Evolutionary conservation across 2,329 filamentous ascomycete genomes (phyloP).

Genomic region (Penicillium sp.): DNA sequence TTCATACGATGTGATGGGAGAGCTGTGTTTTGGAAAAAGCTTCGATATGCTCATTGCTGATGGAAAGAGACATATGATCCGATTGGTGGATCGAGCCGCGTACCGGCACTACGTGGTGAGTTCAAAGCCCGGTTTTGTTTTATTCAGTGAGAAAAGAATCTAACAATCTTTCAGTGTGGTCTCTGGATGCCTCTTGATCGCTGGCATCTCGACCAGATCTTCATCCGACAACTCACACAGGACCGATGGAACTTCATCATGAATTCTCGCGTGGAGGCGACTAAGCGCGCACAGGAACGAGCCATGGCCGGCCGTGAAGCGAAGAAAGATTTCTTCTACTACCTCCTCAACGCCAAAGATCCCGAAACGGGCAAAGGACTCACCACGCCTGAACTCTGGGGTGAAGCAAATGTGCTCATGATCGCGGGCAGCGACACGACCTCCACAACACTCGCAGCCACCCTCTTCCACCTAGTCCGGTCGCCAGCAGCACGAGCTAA

Average conservation of each 20-base stretch:
- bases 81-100: constrained; percentile 66
- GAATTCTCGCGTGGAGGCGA: constrained; percentile 67
- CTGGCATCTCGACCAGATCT: constrained; percentile 64
- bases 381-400: constrained; percentile 66
- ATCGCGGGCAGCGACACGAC: constrained; percentile 72
- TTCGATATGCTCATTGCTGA: constrained; percentile 50
- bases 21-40: constrained; percentile 52
- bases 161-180: constrained; percentile 54
- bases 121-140: constrained; percentile 7
- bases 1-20: constrained; percentile 54
- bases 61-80: constrained; percentile 61
- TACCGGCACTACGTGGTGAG: constrained; percentile 68
- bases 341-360: constrained; percentile 69
- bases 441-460: constrained; percentile 57
- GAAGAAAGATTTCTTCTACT: constrained; percentile 74
- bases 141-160: background rate
- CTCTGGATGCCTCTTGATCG: constrained; percentile 69
- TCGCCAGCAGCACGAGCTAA: constrained; percentile 31
- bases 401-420: constrained; percentile 69
- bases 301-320: constrained; percentile 62
- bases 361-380: constrained; percentile 69
- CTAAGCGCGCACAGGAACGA: constrained; percentile 60
- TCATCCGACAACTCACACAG: constrained; percentile 66
- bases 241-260: constrained; percentile 69
- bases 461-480: constrained; percentile 43